Evolutionary conservation across 2,329 filamentous ascomycete species (phyloP), one percentile per base, ranked within the genome.

Genomic region (Corinectria fuckeliana): DNA sequence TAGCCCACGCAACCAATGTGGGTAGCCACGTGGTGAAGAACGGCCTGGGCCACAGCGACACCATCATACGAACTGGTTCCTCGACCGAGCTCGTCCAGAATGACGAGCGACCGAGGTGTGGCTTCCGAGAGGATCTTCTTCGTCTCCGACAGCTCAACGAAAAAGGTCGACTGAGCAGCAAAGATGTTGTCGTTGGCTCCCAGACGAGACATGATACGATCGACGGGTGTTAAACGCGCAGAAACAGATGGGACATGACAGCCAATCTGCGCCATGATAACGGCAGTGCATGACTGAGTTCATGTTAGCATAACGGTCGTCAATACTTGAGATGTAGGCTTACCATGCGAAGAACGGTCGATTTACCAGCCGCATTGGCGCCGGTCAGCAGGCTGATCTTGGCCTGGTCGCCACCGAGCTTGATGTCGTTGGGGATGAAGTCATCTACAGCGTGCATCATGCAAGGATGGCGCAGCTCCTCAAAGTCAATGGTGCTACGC

Each of bases 131-230:
- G 83, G 50, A 99, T 99, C 82, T 98, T 98, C 81, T 98, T 97
- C 0, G 95, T 99, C 75, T 99, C 95, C 0, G 93, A 93, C 2
- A 99, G 81, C 77, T 99, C 95, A 25, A 99, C 94, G 72, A 99
- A 98, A 82, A 99, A 99, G 2, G 95, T 99, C 13, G 92, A 96
- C 76, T 99, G 95, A 0, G 94, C 92, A 1, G 94, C 95, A 73
- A 99, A 98, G 69, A 99, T 99, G 76, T 98, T 98, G 85, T 99
- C 95, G 71, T 98, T 97, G 47, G 95, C 95, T 9, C 95, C 95
- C 0, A 99, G 87, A 44, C 95, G 92, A 9, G 94, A 98, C 95
- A 99, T 99, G 81, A 99, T 98, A 54, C 95, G 91, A 74, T 99
- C 95, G 3, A 96, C 88, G 0, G 95, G 94, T 0, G 94, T 98